Base-by-base conservation (phyloP, 768 basidiomycete genomes). In the Hemileccinum impolitum region DNA sequence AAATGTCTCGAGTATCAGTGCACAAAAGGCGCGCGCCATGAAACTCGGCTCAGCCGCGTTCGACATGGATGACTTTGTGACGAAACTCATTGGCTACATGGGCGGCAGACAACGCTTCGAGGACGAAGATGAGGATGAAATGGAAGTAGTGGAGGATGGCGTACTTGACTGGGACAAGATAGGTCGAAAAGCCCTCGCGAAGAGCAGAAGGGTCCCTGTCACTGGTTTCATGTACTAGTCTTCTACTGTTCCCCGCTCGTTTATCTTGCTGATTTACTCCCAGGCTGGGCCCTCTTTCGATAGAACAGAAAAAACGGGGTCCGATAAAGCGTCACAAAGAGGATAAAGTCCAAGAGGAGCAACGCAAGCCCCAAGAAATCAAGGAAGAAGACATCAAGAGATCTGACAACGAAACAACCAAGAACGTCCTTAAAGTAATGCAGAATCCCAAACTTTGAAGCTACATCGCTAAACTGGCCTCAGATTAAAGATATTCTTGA, bases 211-310 rank as follows among this genome's bases (percentile, higher is more conserved):
- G 25, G 89, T 85, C 4, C 85, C 90, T 1, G 83, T 80, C 7
- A 79, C 90, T 57, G 87, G 91, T 45, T 94, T 94, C 68, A 94
- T 98, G 96, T 94, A 60, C 32, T 7, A 61, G 82, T 71, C 12
- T 23, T 17, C 15, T 25, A 32, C 36, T 34, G 19, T 26, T 7
- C 19, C 28, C 30, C 37, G 30, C 21, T 19, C 36, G 28, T 38
- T 31, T 32, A 6, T 23, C 38, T 52, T n/a, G 30, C 54, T 64
- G 56, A 60, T 60, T 14, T 25, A 15, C 48, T 14, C n/a, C 25
- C 51, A 97, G 95, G 93, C 76, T 94, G 21, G 96, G 96, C 2
- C 95, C 96, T 17, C 73, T 99, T 12, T 84, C 84, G 0, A 75
- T 91, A 28, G 90, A 94, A 64, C 85, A 85, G 63, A 96, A 91